Percentiles rank a stretch among this genome's conserved stretches.
Evolutionary conservation across 352 stramenopile species (phyloP).

Genomic region (Pythium chondricola): DNA sequence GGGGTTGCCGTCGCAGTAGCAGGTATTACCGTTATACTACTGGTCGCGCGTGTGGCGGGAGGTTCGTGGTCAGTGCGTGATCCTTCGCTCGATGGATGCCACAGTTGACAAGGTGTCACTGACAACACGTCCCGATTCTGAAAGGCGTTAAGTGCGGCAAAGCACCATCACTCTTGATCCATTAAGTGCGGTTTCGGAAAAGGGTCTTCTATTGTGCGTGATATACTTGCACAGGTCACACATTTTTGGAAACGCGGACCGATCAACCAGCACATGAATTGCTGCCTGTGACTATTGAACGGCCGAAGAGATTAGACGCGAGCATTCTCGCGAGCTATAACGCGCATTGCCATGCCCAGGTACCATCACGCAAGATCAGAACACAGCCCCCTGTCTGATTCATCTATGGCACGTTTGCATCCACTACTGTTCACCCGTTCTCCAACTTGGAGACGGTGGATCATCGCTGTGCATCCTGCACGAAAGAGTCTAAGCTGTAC

Average conservation of each 20-base stretch:
- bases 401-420: no score
- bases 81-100: constrained; percentile 2
- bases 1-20: neutral
- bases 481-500: no score
- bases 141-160: neutral
- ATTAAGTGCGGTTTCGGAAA: neutral
- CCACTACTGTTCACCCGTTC: no score
- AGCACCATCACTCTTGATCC: neutral
- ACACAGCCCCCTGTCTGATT: no score
- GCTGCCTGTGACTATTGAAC: neutral
- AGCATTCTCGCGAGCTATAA: neutral
- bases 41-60: neutral
- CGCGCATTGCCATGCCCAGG: neutral
- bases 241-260: neutral
- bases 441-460: no score
- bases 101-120: constrained; percentile 2
- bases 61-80: neutral
- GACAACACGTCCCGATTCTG: neutral
- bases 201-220: neutral
- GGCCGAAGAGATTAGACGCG: neutral
- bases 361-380: neutral
- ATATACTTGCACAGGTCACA: constrained; percentile 8
- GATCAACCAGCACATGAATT: neutral
- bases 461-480: no score
- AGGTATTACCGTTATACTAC: neutral